phyloP scores from a whole-genome alignment of 2,329 filamentous ascomycete species.

The Talaromyces sp. region DNA sequence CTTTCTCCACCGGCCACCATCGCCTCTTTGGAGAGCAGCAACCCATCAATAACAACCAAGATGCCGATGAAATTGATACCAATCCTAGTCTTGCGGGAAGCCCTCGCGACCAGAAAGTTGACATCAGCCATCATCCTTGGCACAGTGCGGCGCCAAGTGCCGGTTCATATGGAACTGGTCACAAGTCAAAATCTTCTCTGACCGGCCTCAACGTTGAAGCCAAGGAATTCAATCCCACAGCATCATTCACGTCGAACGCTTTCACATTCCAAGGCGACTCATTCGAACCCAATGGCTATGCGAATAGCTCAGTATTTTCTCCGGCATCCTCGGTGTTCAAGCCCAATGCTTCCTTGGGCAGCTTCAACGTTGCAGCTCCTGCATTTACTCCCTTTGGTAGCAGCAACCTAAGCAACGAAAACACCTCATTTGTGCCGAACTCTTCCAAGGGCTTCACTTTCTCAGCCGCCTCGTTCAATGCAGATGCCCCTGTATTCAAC shows the following conservation, averaged over 20 bases:
- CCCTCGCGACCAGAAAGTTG: constrained; percentile 35
- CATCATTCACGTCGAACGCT: constrained; percentile 43
- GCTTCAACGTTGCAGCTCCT: constrained; percentile 58
- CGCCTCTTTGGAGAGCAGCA: constrained; percentile 28
- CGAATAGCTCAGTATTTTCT: constrained; percentile 22
- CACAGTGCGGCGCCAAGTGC: constrained; percentile 28
- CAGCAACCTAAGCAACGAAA: constrained; percentile 8
- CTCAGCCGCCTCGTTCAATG: constrained; percentile 63
- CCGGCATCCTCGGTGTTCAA: constrained; percentile 20
- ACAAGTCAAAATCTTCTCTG: constrained; percentile 57
- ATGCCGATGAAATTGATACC: constrained; percentile 63
- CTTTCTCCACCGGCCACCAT: constrained; percentile 24
- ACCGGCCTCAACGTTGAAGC: constrained; percentile 85
- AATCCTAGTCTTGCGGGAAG: constrained; percentile 68
- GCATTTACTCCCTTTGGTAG: constrained; percentile 57
- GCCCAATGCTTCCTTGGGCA: constrained; percentile 19
- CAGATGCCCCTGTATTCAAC: constrained; percentile 71
- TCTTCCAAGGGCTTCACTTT: constrained; percentile 54
- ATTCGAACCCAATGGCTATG: constrained; percentile 36
- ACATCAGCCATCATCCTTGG: constrained; percentile 26
- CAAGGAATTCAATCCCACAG: constrained; percentile 69
- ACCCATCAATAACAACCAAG: constrained; percentile 33
- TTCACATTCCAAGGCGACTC: constrained; percentile 37
- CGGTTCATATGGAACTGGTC: constrained; percentile 42
- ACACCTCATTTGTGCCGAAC: constrained; percentile 14